Conservation (phyloP, 345 rosid species). For the Anacardium occidentale region DNA sequence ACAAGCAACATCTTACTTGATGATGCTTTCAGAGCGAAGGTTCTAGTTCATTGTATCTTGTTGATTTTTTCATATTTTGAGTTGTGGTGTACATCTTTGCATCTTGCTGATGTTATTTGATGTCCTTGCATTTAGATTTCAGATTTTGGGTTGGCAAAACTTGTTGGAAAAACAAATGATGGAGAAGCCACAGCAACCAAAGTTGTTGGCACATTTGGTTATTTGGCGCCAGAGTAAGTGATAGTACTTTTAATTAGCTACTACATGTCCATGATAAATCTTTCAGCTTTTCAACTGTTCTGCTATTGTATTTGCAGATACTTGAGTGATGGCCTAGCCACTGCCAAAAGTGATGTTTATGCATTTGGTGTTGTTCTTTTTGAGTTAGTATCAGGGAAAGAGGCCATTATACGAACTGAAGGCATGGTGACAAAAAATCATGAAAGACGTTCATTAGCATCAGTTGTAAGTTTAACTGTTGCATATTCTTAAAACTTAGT, state of each 20-base stretch:
- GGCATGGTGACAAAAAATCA: conserved; percentile 54
- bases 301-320: conserved; percentile 47
- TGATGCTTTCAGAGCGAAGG: conserved; percentile 86
- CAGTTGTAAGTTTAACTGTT: conserved; percentile 54
- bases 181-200: conserved; percentile 81
- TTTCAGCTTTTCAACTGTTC: conserved; percentile 10
- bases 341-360: conserved; percentile 87
- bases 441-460: conserved; percentile 82
- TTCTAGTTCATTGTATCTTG: conserved; percentile 22
- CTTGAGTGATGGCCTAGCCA: conserved; percentile 82
- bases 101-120: conserved; percentile 9
- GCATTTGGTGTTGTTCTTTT: conserved; percentile 97
- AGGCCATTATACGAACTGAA: conserved; percentile 72
- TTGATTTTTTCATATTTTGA: conserved; percentile 10
- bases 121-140: conserved; percentile 63
- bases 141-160: conserved; percentile 94
- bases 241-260: conserved; percentile 9
- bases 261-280: neutral
- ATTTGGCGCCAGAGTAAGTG: conserved; percentile 94
- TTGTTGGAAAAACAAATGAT: conserved; percentile 70
- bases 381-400: conserved; percentile 84
- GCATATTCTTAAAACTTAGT: conserved; percentile 9
- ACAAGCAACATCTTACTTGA: conserved; percentile 91
- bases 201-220: conserved; percentile 97
- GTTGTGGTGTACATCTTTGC: neutral